Evolutionary conservation across 2,329 filamentous ascomycete species (phyloP).

Genomic region (Aspergillus hiratsukae): DNA sequence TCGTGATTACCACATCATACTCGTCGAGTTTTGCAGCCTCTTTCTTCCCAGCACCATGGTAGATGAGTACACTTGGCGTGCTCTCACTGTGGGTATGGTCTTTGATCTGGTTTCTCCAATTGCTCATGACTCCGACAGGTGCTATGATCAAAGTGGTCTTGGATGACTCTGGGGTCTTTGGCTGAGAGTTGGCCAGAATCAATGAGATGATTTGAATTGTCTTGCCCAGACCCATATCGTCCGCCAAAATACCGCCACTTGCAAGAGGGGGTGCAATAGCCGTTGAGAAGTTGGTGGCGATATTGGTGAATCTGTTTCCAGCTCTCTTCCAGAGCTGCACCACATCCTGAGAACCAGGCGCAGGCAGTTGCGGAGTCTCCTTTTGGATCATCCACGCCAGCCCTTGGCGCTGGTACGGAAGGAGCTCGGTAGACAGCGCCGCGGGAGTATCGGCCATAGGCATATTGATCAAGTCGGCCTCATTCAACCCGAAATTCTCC

Average conservation of each 20-base stretch:
- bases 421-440: constrained; percentile 60
- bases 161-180: constrained; percentile 41
- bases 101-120: constrained; percentile 77
- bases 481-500: constrained; percentile 66
- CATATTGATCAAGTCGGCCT: constrained; percentile 66
- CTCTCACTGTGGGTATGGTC: constrained; percentile 64
- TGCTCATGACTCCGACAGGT: constrained; percentile 82
- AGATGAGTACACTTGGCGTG: constrained; percentile 63
- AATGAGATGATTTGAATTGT: constrained; percentile 81
- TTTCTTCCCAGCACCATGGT: constrained; percentile 63
- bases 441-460: constrained; percentile 66
- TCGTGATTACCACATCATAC: constrained; percentile 77
- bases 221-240: constrained; percentile 91
- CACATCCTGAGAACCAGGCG: constrained; percentile 53
- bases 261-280: constrained; percentile 57
- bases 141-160: constrained; percentile 74
- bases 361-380: constrained; percentile 65
- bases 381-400: constrained; percentile 76
- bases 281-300: constrained; percentile 67
- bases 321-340: constrained; percentile 73
- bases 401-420: constrained; percentile 76
- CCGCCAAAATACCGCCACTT: constrained; percentile 78
- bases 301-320: constrained; percentile 55
- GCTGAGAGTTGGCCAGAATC: constrained; percentile 56
- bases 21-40: constrained; percentile 56